Base-by-base conservation (phyloP, 805 yeast genomes). In the Hanseniaspora taiwanica region DNA sequence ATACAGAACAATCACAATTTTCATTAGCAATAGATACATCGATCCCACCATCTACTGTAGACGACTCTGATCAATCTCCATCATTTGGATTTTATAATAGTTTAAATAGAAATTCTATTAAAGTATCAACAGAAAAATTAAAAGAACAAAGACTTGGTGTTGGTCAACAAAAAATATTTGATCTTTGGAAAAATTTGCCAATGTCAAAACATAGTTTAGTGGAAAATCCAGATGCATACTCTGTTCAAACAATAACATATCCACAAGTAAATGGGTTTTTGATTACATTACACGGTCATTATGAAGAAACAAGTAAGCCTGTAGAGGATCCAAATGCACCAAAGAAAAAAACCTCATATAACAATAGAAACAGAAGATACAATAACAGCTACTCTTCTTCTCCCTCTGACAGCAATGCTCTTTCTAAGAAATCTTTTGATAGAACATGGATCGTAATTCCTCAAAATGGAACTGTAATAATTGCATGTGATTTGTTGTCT, bases 1-100 rank as follows among this genome's bases (percentile, higher is more conserved):
- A 91, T 56, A 84, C 91, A 39, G 72, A 73, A 37, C 81, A 79
- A 51, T 84, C 96, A 0, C 83, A 81, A 54, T 89, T 91, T 51
- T 86, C 96, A 0, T 55, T 81, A 40, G 80, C 82, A 44, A 75
- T 79, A 18, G 93, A 85, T 59, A 65, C 83, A 1, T 63, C 77
- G 0, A 79, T 80, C 35, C 89, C 94, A 7, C 62, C 54, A 16
- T 57, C 60, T 25, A 57, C 66, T 12, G 53, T 54, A 2, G 47
- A 54, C 18, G 47, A 55, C 16, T 48, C 58, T 6, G 62, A 59
- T 39, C 58, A 55, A 40, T 61, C 53, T 23, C 59, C 66, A 2
- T 56, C 72, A 1, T 81, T 82, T 67, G 78, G 81, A 14, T 69
- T 73, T 50, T 87, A 86, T 56, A 60, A 81, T 7, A 70, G 81